Evolutionary conservation across 202 grass and related monocot genomes (phyloP).

Genomic region (Carex arenaria): DNA sequence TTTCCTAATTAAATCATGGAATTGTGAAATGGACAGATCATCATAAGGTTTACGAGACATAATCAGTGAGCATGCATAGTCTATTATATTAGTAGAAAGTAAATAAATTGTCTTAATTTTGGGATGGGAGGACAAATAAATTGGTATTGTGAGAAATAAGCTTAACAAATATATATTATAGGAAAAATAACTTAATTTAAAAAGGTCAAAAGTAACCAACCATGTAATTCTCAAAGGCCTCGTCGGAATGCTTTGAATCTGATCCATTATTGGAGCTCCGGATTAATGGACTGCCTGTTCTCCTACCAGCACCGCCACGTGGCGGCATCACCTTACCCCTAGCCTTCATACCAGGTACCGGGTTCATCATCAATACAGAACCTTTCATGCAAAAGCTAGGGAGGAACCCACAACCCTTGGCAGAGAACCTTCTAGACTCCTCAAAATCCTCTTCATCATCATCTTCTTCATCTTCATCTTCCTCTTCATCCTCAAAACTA

Average conservation of each 20-base stretch:
- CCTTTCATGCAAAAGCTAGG: slow-evolving; percentile 66
- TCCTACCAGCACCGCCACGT: slow-evolving; percentile 28
- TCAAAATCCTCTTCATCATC: slow-evolving; percentile 46
- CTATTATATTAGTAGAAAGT: neutral
- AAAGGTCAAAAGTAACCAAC: neutral
- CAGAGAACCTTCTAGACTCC: slow-evolving; percentile 39
- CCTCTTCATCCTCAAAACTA: slow-evolving; percentile 32
- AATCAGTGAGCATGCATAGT: neutral
- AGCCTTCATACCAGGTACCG: slow-evolving; percentile 58
- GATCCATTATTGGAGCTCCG: slow-evolving; percentile 49
- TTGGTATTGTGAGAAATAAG: neutral
- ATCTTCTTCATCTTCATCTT: slow-evolving; percentile 38
- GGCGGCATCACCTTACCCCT: neutral
- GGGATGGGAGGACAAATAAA: neutral
- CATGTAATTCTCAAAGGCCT: slow-evolving; percentile 38
- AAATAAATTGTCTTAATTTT: neutral
- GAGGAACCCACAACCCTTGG: slow-evolving; percentile 81
- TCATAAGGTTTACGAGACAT: neutral
- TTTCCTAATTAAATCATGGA: neutral
- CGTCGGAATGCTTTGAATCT: slow-evolving; percentile 40
- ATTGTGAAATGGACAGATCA: neutral
- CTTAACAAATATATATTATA: neutral
- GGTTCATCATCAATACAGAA: slow-evolving; percentile 75
- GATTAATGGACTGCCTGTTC: slow-evolving; percentile 33
- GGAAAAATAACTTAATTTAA: neutral